These are phyloP conservation scores for Wickerhamiella shivajii DNA, from an alignment of 805 yeast genomes.

Conservation along the genomic window DNA sequence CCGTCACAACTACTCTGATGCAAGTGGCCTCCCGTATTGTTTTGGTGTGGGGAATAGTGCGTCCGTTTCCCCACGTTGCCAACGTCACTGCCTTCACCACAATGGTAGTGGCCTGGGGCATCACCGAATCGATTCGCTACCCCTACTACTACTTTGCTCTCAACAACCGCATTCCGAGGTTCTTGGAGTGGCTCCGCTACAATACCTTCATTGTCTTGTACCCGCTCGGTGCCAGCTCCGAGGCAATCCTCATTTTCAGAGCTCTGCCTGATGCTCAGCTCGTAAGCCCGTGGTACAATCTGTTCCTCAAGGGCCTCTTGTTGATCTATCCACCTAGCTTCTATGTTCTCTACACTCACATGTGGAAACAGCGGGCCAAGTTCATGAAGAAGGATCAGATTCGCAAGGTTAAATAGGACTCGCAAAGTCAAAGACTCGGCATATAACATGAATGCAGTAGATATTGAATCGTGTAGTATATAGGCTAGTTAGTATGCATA, in stretches of 20 bases:
- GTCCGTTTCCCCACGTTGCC: slow-evolving; percentile 59
- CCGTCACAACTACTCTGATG: slow-evolving; percentile 65
- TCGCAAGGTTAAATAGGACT: too few species aligned
- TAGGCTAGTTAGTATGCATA: too few species aligned
- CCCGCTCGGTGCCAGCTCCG: slow-evolving; percentile 87
- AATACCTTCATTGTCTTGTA: slow-evolving; percentile 69
- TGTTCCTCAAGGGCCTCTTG: slow-evolving; percentile 42
- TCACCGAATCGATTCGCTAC: slow-evolving; percentile 86
- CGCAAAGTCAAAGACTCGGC: too few species aligned
- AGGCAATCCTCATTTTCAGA: slow-evolving; percentile 50
- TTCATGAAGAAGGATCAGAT: slow-evolving; percentile 25
- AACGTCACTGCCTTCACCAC: slow-evolving; percentile 40
- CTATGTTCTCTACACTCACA: slow-evolving; percentile 69
- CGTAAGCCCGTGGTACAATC: slow-evolving; percentile 34
- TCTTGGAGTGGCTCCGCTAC: slow-evolving; percentile 63
- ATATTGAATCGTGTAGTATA: too few species aligned
- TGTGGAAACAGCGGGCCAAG: slow-evolving; percentile 78
- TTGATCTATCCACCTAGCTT: slow-evolving; percentile 73
- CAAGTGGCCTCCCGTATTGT: slow-evolving; percentile 80
- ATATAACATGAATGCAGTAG: too few species aligned
- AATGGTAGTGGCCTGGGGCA: slow-evolving; percentile 73
- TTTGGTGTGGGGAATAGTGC: slow-evolving; percentile 70
- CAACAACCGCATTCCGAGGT: slow-evolving; percentile 41
- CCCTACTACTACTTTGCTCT: slow-evolving; percentile 57
- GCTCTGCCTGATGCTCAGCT: slow-evolving; percentile 53